Conservation (phyloP, 225 moss, liverwort and hornwort species). For the Straminergon stramineum region DNA sequence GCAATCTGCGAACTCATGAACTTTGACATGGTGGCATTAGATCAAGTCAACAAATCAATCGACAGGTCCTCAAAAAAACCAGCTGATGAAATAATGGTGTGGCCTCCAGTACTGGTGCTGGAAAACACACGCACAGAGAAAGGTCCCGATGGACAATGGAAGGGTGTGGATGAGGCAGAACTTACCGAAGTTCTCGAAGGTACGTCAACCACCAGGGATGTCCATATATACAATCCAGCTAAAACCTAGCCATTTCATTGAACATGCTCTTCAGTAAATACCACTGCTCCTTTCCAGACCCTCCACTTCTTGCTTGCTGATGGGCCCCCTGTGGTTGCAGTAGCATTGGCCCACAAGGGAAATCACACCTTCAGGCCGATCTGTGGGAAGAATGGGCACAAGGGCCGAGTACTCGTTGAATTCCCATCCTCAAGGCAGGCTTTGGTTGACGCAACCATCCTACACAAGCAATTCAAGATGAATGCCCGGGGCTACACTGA, state of each 20-base stretch:
- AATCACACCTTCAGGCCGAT: conserved; percentile 30
- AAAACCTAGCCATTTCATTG: neutral
- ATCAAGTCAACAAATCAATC: conserved; percentile 16
- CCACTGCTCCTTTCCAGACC: neutral
- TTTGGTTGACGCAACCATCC: conserved; percentile 33
- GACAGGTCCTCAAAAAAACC: conserved; percentile 15
- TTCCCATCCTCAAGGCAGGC: conserved; percentile 33
- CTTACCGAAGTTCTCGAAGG: conserved; percentile 42
- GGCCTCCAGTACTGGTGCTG: conserved; percentile 46
- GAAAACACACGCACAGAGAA: conserved; percentile 50
- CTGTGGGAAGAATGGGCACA: conserved; percentile 45
- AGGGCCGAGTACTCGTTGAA: conserved; percentile 34
- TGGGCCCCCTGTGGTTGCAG: conserved; percentile 17
- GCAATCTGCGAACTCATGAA: conserved; percentile 55
- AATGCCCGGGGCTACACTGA: conserved; percentile 45
- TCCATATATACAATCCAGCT: neutral
- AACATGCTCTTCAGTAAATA: neutral
- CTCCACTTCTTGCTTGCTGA: neutral
- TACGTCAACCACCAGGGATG: neutral
- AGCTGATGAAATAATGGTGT: conserved; percentile 25
- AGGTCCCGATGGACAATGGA: conserved; percentile 33
- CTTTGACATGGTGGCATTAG: conserved; percentile 22
- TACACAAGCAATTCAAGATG: conserved; percentile 49
- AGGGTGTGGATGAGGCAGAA: conserved; percentile 29
- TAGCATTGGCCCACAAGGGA: conserved; percentile 32